These are phyloP conservation scores for Cornus controversa DNA, from an alignment of 148 eudicot species.

Conservation along the genomic window DNA sequence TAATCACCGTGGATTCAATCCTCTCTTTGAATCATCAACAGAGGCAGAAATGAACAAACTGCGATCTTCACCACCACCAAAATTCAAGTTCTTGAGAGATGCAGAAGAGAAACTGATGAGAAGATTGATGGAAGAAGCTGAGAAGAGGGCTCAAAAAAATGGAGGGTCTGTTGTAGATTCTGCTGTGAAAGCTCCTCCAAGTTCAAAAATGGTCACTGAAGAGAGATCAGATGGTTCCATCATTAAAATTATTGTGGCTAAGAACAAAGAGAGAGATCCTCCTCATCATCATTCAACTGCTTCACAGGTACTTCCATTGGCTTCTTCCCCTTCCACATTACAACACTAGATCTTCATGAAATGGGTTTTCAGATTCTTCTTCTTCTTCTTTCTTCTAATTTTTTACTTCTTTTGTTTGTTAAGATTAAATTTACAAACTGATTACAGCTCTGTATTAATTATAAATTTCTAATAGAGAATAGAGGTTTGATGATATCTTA, in stretches of 20 bases:
- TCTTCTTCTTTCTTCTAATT: no score
- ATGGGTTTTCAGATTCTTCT: neutral
- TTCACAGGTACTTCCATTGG: conserved; percentile 77
- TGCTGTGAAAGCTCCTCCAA: no score
- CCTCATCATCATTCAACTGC: conserved; percentile 17
- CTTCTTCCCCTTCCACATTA: conserved; percentile 48
- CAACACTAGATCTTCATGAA: conserved; percentile 15
- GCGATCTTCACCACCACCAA: conserved; percentile 84
- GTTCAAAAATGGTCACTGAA: conserved; percentile 11
- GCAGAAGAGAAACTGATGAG: conserved; percentile 85
- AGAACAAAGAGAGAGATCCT: conserved; percentile 24
- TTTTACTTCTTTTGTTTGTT: neutral
- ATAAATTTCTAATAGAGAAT: conserved; percentile 2
- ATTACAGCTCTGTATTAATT: conserved; percentile 8
- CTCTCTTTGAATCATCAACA: conserved; percentile 68
- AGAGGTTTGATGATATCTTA: neutral
- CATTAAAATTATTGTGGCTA: conserved; percentile 27
- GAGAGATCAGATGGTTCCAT: conserved; percentile 32
- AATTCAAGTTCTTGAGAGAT: conserved; percentile 88
- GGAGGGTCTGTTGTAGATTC: no score
- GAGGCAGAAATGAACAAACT: conserved; percentile 56
- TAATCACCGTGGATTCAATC: conserved; percentile 53
- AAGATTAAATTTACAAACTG: neutral
- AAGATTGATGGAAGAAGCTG: conserved; percentile 65
- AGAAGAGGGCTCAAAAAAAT: conserved; percentile 26